phyloP scores from a whole-genome alignment of 805 yeast species.

The Nakazawaea wickerhamii region DNA sequence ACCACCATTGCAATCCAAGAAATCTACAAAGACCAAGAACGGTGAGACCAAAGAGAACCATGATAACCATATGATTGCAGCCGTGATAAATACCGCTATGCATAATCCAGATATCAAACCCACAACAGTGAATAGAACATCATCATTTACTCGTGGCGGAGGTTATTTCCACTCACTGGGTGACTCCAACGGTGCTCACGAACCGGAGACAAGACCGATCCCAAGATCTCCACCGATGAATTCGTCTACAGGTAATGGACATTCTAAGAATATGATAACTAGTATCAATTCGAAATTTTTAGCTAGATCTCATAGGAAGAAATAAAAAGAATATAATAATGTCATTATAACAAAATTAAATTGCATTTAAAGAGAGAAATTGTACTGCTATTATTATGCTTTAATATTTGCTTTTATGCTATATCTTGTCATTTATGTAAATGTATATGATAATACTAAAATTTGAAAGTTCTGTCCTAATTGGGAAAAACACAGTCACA shows the following conservation, averaged over 20 bases:
- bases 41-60: too few species aligned
- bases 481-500: conserved; percentile 11
- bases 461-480: too few species aligned
- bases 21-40: neutral
- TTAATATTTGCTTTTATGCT: too few species aligned
- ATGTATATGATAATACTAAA: too few species aligned
- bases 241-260: neutral
- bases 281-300: conserved; percentile 56
- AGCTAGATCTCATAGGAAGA: conserved; percentile 49
- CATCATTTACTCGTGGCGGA: conserved; percentile 11
- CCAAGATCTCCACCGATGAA: conserved; percentile 1
- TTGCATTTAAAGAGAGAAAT: neutral
- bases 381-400: neutral
- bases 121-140: conserved; percentile 6
- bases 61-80: conserved; percentile 17
- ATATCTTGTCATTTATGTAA: neutral
- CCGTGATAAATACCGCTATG: conserved; percentile 29
- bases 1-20: neutral
- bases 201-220: neutral
- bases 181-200: conserved; percentile 10
- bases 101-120: conserved; percentile 8
- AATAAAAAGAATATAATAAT: conserved; percentile 16
- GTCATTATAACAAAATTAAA: too few species aligned
- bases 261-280: conserved; percentile 33
- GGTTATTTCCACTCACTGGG: conserved; percentile 1